Evolutionary conservation across 305 asterid species (phyloP).

Genomic region (Plantago coronopus): DNA sequence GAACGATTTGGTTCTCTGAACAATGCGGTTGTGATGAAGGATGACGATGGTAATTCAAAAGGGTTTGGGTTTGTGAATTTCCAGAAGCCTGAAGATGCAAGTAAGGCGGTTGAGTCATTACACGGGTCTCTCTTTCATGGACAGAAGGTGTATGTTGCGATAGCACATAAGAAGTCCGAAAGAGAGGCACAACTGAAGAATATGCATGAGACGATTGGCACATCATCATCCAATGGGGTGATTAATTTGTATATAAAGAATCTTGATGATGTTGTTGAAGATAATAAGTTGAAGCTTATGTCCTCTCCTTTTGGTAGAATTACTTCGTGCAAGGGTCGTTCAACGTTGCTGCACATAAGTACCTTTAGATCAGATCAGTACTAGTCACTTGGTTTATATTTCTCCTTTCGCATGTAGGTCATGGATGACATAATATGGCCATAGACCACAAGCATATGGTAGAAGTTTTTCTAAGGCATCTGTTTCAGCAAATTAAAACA

Average conservation of each 20-base stretch:
- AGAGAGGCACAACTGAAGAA: slow-evolving; percentile 55
- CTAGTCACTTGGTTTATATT: background rate
- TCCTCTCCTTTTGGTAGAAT: slow-evolving; percentile 56
- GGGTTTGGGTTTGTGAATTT: slow-evolving; percentile 66
- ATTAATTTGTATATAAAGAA: slow-evolving; percentile 52
- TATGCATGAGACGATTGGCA: slow-evolving; percentile 35
- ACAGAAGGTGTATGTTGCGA: slow-evolving; percentile 49
- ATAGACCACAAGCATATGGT: too few species aligned
- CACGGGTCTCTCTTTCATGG: slow-evolving; percentile 28
- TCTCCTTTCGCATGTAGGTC: too few species aligned
- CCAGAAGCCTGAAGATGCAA: slow-evolving; percentile 56
- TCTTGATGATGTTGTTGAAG: slow-evolving; percentile 47
- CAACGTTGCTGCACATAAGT: background rate
- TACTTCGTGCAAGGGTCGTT: slow-evolving; percentile 58
- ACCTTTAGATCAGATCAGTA: background rate
- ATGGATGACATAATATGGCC: too few species aligned
- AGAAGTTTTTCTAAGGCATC: too few species aligned
- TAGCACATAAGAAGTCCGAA: slow-evolving; percentile 61
- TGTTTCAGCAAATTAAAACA: too few species aligned
- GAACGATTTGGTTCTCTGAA: slow-evolving; percentile 43
- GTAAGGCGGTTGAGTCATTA: slow-evolving; percentile 45
- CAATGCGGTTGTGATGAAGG: slow-evolving; percentile 47
- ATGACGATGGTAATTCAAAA: slow-evolving; percentile 50
- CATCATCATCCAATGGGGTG: slow-evolving; percentile 30
- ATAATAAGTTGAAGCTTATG: slow-evolving; percentile 49